A percentile compares a stretch with the other conserved stretches of the same genome.
These are phyloP conservation scores for Catenaria anguillulae DNA, from an alignment of 371 early-diverging fungal species.

Conservation along the genomic window DNA sequence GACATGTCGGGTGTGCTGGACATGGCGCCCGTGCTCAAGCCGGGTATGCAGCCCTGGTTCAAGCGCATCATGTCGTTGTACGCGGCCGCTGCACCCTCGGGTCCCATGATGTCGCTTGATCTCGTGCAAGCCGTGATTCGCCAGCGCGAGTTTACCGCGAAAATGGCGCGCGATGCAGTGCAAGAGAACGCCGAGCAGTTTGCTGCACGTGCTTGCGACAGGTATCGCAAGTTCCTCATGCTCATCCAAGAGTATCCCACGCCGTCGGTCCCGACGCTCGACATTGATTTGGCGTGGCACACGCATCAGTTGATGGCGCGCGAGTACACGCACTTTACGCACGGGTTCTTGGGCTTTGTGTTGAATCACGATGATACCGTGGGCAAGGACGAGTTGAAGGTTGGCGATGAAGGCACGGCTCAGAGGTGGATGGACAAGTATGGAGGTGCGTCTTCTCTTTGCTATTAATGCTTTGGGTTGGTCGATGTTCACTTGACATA, in stretches of 20 bases:
- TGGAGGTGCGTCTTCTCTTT: neutral
- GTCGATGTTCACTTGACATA: no score
- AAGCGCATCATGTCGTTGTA: no score
- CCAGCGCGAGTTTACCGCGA: conserved; percentile 22
- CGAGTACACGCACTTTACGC: conserved; percentile 15
- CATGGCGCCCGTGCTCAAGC: no score
- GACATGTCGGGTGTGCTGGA: no score
- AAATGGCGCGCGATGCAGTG: conserved; percentile 18
- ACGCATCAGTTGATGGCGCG: conserved; percentile 22
- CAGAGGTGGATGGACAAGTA: conserved; percentile 16
- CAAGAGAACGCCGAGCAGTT: conserved; percentile 10
- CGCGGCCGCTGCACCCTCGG: neutral
- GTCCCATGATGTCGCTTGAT: conserved; percentile 19
- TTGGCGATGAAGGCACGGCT: conserved; percentile 14
- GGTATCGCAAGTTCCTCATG: conserved; percentile 19
- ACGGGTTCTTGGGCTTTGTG: conserved; percentile 8
- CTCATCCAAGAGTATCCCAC: conserved; percentile 13
- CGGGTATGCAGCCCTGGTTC: no score
- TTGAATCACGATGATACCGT: conserved; percentile 24
- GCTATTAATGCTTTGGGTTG: no score
- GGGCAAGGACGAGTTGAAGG: conserved; percentile 9
- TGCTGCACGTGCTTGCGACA: conserved; percentile 12
- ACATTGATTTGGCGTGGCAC: conserved; percentile 28
- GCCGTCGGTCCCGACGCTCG: conserved; percentile 24
- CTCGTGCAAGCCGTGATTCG: conserved; percentile 23